Base-by-base conservation (phyloP, 352 stramenopile species). In the Pythium folliculosum region DNA sequence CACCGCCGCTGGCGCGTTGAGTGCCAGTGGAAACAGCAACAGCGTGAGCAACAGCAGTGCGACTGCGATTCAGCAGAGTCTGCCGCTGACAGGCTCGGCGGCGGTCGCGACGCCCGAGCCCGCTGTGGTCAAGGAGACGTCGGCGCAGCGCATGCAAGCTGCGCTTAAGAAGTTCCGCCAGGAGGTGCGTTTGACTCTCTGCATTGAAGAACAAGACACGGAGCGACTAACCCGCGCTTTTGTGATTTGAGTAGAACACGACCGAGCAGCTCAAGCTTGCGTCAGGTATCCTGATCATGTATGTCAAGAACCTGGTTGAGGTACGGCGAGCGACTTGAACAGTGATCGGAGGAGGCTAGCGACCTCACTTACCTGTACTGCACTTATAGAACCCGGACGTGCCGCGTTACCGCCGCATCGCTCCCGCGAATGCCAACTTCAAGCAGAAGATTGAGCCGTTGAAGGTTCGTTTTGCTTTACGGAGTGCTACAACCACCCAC, bases 231-330 rank as follows among this genome's bases (percentile, higher is more conserved):
- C 10, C 30, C 27, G 14, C 0, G 9, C 63, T 22, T 48, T 19
- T 16, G 16, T 47, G 38, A 60, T 17, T 19, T 2, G 23, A 23
- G 23, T 56, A 94, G 86, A 94, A 94, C 37, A 79, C 82, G 19
- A 54, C 84, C 25, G 86, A 92, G 38, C 75, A 90, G 64, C 69
- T 94, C 6, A 86, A 91, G 50, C 53, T 88, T 23, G 84, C 81
- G 59, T 75, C 80, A 12, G 78, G 81, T 2, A 90, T 94, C 63
- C 75, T 94, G 22, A 84, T 82, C 62, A 94, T 94, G 86, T 94
- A 94, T 76, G 84, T 92, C 61, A 92, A 91, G 77, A 94, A 94
- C 63, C 67, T 94, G 16, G 74, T 91, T 21, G 86, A 94, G 77
- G 84, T 91, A 80, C 57, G 66, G 48, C 16, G 30, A 58, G 48